Base-by-base conservation (phyloP, 2,329 filamentous ascomycete genomes). In the Monosporascus sp. region DNA sequence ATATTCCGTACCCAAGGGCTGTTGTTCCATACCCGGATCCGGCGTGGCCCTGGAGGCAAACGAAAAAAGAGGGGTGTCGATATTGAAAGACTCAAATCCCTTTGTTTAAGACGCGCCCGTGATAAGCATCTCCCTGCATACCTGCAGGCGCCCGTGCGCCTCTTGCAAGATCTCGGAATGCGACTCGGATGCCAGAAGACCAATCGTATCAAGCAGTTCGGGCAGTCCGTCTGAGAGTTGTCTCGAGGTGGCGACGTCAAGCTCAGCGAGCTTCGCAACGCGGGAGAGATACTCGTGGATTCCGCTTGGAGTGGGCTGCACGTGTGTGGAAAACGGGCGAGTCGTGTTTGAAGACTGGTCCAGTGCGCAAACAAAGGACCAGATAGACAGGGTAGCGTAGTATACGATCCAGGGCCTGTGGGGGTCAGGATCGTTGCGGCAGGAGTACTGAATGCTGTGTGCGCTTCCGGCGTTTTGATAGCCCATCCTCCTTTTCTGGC, bases 381-480 rank as follows among this genome's bases (percentile, higher is more conserved):
- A 96, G 11, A 96, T 90, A 48, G 90, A 88, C 50, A 96, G 74
- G 0, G 86, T 84, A 0, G 91, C 88, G 61, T 93, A 93, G 71
- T 96, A 96, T 66, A 96, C 80, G 44, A 95, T 88, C 90, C 91
- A 96, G 0, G 91, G 89, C 25, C 90, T 80, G 61, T 96, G 93
- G 22, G 94, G 83, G 25, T 96, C 82, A 31, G 86, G 83, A 64
- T 96, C 91, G 58, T 87, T 85, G 37, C 86, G 82, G 14, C 89
- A 86, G 1, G 84, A 87, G 68, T 96, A 96, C 18, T 79, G 71
- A 31, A 74, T 74, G 4, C 69, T 69, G 15, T 70, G 71, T 18
- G 64, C 58, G 31, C 59, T 64, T 14, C 60, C 59, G n/a, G 45
- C 54, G 53, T 66, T 62, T 41, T 53, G 48, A 17, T 60, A 60